Evolutionary conservation across 352 stramenopile species (phyloP), one percentile per base, ranked within the genome.

Genomic region (Phytophthora hybrid): DNA sequence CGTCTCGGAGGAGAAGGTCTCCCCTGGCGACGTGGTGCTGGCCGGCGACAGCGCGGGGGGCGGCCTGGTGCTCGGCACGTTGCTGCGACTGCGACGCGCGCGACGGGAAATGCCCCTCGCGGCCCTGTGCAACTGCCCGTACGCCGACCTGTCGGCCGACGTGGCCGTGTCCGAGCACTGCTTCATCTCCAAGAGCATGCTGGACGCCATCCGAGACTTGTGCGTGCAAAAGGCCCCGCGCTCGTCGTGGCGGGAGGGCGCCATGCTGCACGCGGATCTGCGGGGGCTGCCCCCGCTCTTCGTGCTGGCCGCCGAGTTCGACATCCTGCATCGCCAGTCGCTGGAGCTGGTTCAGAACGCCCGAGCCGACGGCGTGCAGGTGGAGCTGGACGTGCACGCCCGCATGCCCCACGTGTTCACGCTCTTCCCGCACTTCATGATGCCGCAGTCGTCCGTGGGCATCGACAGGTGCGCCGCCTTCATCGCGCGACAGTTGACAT

Each of bases 401-500:
- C 76, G 80, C 68, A 87, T 93, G 74, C 82, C 84, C 3, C 86
- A 93, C 56, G 81, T 89, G 8, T 93, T 93, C 77, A 87, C 77
- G 3, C 56, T 84, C 1, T 84, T 89, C 34, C 84, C 84, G 1
- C 73, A 81, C 19, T 69, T 74, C 13, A 69, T 89, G 31, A 67
- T 93, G 47, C 84, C 86, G 4, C 69, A 90, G 46, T 81, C 81
- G 10, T 77, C 73, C 18, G 73, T 84, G 7, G 85, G 82, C 3
- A 74, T 90, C 8, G 41, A 83, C 5, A 63, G 61, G 32, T 78
- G 89, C 57, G 82, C 80, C 5, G 73, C 29, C 10, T 93, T 91
- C 52, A 73, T 83, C 8, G 76, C 69, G 8, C 66, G 65, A 18
- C 79, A 80, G 31, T n/a, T 85, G 49, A 41, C 34, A 14, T 16